A percentile compares a stretch with the other conserved stretches of the same genome.
These are phyloP conservation scores for Teratosphaeria viscida DNA, from an alignment of 2,329 filamentous ascomycete genomes.

Conservation along the genomic window DNA sequence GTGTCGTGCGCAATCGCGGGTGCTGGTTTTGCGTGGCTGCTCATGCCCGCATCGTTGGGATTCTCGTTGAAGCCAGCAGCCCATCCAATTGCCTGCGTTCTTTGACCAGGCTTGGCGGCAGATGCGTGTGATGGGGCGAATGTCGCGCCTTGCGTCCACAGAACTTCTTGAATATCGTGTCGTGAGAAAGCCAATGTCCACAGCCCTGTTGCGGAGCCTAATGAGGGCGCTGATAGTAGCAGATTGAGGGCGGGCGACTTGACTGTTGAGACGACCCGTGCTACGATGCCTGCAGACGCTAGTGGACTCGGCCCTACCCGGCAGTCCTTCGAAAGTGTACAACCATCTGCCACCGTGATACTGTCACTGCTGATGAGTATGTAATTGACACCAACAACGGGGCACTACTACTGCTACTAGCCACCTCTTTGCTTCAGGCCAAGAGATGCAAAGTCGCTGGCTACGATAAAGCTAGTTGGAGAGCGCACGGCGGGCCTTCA, in stretches of 20 bases:
- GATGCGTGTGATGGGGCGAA: neutral
- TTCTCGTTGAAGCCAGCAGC: neutral
- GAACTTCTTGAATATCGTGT: neutral
- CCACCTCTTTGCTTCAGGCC: no score
- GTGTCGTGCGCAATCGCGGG: neutral
- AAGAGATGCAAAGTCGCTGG: no score
- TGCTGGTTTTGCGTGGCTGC: neutral
- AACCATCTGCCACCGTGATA: neutral
- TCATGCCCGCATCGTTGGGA: neutral
- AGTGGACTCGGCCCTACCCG: neutral
- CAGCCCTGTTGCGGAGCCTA: neutral
- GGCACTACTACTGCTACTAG: no score
- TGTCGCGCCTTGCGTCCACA: neutral
- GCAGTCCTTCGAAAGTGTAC: neutral
- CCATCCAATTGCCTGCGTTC: neutral
- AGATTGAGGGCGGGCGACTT: neutral
- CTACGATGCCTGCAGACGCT: neutral
- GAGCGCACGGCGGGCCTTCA: neutral
- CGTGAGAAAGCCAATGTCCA: neutral
- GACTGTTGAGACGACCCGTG: neutral
- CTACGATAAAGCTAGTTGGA: no score
- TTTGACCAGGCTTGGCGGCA: neutral
- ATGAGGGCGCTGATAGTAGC: neutral
- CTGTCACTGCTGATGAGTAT: neutral
- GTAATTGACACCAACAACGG: no score